Conservation (phyloP, 352 stramenopile genomes). For the Pythium biforme region DNA sequence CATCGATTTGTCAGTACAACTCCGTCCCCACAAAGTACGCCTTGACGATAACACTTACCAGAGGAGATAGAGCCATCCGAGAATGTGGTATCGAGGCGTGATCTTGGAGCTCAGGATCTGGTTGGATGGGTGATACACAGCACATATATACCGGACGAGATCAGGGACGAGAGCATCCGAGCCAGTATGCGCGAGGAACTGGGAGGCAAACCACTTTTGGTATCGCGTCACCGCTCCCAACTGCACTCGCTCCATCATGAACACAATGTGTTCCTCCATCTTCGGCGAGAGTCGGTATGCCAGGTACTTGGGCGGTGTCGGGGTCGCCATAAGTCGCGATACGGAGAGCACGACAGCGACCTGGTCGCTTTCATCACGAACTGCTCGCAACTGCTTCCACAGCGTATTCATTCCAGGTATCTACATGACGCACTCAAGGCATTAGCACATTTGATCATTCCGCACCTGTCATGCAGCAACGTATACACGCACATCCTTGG, state of each 20-base stretch:
- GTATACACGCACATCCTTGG: constrained; percentile 59
- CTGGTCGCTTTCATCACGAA: constrained; percentile 59
- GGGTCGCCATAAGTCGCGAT: constrained; percentile 66
- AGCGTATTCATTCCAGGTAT: constrained; percentile 77
- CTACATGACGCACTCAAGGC: constrained; percentile 23
- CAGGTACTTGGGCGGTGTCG: constrained; percentile 73
- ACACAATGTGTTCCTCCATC: constrained; percentile 84
- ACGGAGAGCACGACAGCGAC: constrained; percentile 60
- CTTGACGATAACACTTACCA: constrained; percentile 47
- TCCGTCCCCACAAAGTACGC: no score
- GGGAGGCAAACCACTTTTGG: constrained; percentile 85
- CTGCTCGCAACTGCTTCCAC: constrained; percentile 77
- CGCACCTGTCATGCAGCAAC: not conserved
- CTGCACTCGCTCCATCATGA: constrained; percentile 87
- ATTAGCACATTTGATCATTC: not conserved
- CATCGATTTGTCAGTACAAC: not conserved
- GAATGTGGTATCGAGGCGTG: constrained; percentile 82
- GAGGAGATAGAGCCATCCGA: constrained; percentile 83
- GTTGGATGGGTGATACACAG: constrained; percentile 82
- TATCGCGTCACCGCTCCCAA: constrained; percentile 74
- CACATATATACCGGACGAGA: constrained; percentile 81
- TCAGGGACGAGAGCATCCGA: constrained; percentile 78
- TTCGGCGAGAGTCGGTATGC: constrained; percentile 79
- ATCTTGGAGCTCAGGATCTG: constrained; percentile 82
- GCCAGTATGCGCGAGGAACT: constrained; percentile 66